A percentile compares a stretch with the other conserved stretches of the same genome.
Conservation (phyloP, 1,139 yeast genomes). For the Candida dubliniensis region DNA sequence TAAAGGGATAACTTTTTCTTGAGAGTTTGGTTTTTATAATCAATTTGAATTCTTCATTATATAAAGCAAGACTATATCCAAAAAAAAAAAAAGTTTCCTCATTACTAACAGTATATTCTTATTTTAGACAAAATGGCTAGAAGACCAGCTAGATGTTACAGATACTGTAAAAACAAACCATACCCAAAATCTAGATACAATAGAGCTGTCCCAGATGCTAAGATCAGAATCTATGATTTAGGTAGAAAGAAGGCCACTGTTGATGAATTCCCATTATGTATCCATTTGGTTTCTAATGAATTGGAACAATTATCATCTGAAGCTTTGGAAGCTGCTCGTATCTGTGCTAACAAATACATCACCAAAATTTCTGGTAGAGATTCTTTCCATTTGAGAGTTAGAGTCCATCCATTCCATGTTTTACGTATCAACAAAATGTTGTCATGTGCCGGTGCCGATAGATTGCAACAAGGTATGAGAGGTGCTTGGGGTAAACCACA, state of each 20-base stretch:
- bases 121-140: conserved; percentile 85
- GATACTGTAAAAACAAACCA: conserved; percentile 99
- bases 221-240: conserved; percentile 98
- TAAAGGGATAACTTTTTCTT: too few relatives aligned
- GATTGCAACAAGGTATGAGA: conserved; percentile 99
- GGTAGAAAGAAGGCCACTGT: conserved; percentile 99
- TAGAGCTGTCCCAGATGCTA: conserved; percentile 99
- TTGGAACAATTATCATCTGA: conserved; percentile 98
- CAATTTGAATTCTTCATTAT: too few relatives aligned
- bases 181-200: conserved; percentile 99
- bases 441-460: conserved; percentile 99
- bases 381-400: conserved; percentile 99
- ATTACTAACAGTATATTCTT: conserved; percentile 31
- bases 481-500: conserved; percentile 99
- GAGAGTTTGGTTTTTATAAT: too few relatives aligned
- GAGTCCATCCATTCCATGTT: conserved; percentile 99
- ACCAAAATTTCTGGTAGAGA: conserved; percentile 98
- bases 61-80: too few relatives aligned
- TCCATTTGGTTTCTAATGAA: conserved; percentile 98
- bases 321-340: conserved; percentile 99
- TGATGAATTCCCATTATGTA: conserved; percentile 99
- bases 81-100: not conserved
- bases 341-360: conserved; percentile 99
- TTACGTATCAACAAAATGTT: conserved; percentile 99
- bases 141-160: conserved; percentile 99